Evolutionary conservation across 1,284 basidiomycete species (phyloP).

Genomic region (Spongiforma sp.): DNA sequence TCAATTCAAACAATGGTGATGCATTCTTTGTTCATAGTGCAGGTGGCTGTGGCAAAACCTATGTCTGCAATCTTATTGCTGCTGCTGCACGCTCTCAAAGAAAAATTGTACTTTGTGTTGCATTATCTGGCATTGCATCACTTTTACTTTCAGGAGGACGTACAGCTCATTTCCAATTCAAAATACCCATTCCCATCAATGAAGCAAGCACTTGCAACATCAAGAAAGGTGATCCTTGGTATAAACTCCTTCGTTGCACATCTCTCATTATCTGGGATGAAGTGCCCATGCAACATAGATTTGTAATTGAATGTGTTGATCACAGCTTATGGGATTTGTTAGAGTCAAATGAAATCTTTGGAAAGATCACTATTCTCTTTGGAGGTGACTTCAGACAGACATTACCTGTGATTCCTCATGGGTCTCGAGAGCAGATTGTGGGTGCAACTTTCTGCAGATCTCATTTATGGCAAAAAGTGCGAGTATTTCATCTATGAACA

Average conservation of each 20-base stretch:
- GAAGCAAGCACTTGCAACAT: neutral
- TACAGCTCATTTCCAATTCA: neutral
- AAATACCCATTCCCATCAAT: neutral
- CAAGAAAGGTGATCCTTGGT: neutral
- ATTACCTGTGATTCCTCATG: neutral
- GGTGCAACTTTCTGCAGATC: neutral
- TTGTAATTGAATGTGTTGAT: neutral
- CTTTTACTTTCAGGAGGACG: neutral
- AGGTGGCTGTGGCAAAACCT: slow-evolving; percentile 56
- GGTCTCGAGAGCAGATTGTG: neutral
- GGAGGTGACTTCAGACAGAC: neutral
- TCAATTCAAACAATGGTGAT: neutral
- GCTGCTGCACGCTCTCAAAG: slow-evolving; percentile 25
- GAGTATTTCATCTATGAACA: neutral
- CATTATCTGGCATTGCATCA: neutral
- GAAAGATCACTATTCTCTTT: neutral
- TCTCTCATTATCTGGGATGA: neutral
- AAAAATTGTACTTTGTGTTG: neutral
- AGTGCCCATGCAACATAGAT: neutral
- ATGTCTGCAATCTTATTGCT: slow-evolving; percentile 47
- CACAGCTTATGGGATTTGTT: neutral
- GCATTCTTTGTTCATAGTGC: slow-evolving; percentile 46
- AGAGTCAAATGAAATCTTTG: neutral
- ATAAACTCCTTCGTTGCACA: neutral
- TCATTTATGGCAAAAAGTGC: neutral